Evolutionary conservation across 169 alveolate species (phyloP), one percentile per base, ranked within the genome.

Genomic region (Eimeria tenella): DNA sequence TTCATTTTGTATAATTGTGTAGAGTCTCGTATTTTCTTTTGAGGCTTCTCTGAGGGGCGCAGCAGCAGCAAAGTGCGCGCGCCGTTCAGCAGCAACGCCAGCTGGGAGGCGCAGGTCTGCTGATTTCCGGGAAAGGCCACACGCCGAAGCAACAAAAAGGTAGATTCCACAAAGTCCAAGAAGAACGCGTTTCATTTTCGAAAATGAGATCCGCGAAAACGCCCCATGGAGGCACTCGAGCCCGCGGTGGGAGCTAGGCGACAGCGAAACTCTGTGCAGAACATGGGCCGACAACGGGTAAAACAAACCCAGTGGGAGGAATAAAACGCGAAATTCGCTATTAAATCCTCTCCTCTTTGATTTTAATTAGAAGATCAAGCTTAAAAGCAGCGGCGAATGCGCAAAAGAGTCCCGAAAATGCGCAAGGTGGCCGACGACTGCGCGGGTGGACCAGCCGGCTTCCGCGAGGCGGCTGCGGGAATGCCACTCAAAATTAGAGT

Each of bases 211-310:
- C 73, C 10, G 21, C 21, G 21, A 6, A 63, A 6, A 15, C 10
- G 10, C 21, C 21, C 21, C 73, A 63, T 63, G 73, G 21, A 63
- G 73, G 42, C 42, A 31, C 21, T 8, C 73, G 15, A 63, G 21
- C 73, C 73, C 73, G 73, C 21, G 25, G 73, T 15, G 73, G 73
- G 73, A 63, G 73, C 21, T 63, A 6, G 73, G 73, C 73, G 73
- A 63, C 15, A 25, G 21, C 73, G 73, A 63, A 15, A 63, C 73
- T 25, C 73, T 9, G 73, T 63, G 15, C 21, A 15, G 21, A 63
- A n/a, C 73, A 63, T 63, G 73, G 73, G 73, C 73, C 21, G 73
- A 15, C 42, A 8, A 19, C 42, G 73, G 21, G 21, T n/a, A 8
- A 63, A 63, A 25, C 15, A 63, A 25, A 63, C 73, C 42, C 42